Percentiles rank a stretch among this genome's conserved stretches.
phyloP scores from a whole-genome alignment of 169 alveolate genomes.

The Cryptosporidium parvum region DNA sequence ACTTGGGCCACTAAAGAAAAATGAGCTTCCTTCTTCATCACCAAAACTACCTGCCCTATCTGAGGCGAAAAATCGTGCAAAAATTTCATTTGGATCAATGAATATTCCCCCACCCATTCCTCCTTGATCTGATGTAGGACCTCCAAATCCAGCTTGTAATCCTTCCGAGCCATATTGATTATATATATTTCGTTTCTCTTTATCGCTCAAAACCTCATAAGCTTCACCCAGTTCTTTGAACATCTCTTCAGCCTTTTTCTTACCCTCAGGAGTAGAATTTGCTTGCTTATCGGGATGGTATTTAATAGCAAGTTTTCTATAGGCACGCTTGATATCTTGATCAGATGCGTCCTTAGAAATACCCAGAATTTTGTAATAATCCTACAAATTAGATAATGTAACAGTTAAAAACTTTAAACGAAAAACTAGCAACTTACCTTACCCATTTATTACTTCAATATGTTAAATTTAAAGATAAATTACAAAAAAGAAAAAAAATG shows the following conservation, averaged over 20 bases:
- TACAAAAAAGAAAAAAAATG: background rate
- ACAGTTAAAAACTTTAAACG: background rate
- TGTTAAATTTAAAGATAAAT: background rate
- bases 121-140: conserved; percentile 43
- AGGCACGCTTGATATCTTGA: conserved; percentile 93
- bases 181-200: conserved; percentile 82
- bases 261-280: conserved; percentile 79
- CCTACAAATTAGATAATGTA: conserved; percentile 7
- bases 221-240: conserved; percentile 78
- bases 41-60: conserved; percentile 84
- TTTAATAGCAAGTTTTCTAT: conserved; percentile 84
- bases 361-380: conserved; percentile 83
- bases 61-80: conserved; percentile 85
- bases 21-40: conserved; percentile 82
- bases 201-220: conserved; percentile 82
- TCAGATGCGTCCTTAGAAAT: conserved; percentile 84
- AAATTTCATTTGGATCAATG: conserved; percentile 87
- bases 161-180: conserved; percentile 82
- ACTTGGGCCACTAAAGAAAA: conserved; percentile 83
- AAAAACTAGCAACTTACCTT: conserved; percentile 12
- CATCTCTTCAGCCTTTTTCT: conserved; percentile 69
- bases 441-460: conserved; percentile 47
- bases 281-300: conserved; percentile 91
- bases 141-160: conserved; percentile 79
- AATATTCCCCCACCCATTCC: conserved; percentile 81